A percentile compares a stretch with the other conserved stretches of the same genome.
phyloP scores from a whole-genome alignment of 2,329 filamentous ascomycete species.

The Thielaviopsis musarum region DNA sequence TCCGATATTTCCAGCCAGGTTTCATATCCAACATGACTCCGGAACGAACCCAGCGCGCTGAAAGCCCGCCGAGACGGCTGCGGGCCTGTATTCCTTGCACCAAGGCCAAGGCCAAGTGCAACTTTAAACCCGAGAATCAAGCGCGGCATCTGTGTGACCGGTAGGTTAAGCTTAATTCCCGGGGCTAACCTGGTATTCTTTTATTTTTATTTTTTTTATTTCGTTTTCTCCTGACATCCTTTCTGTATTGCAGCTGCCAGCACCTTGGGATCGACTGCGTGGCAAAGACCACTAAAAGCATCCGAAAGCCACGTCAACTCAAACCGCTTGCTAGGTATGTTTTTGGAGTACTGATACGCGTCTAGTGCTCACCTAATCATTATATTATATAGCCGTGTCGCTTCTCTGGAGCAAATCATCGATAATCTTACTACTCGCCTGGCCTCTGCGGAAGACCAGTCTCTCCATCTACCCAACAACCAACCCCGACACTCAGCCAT shows the following conservation, averaged over 20 bases:
- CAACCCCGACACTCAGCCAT: neutral
- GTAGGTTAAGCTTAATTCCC: conserved; percentile 1
- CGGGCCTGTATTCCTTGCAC: conserved; percentile 14
- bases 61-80: conserved; percentile 13
- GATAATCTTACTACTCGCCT: conserved; percentile 13
- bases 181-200: neutral
- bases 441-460: conserved; percentile 5
- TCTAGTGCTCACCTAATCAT: neutral
- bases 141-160: conserved; percentile 11
- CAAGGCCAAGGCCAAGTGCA: conserved; percentile 13
- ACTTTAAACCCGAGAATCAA: conserved; percentile 12
- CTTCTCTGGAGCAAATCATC: conserved; percentile 16
- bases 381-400: conserved; percentile 14
- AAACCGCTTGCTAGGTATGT: conserved; percentile 17
- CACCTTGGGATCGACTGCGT: conserved; percentile 17
- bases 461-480: neutral
- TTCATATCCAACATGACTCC: neutral
- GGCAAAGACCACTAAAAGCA: conserved; percentile 17
- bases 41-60: neutral
- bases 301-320: conserved; percentile 20
- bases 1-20: neutral
- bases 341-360: neutral
- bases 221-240: neutral
- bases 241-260: conserved; percentile 15
- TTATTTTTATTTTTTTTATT: neutral